Base-by-base conservation (phyloP, 306 rosid species). In the Cicer pinnatifidum region DNA sequence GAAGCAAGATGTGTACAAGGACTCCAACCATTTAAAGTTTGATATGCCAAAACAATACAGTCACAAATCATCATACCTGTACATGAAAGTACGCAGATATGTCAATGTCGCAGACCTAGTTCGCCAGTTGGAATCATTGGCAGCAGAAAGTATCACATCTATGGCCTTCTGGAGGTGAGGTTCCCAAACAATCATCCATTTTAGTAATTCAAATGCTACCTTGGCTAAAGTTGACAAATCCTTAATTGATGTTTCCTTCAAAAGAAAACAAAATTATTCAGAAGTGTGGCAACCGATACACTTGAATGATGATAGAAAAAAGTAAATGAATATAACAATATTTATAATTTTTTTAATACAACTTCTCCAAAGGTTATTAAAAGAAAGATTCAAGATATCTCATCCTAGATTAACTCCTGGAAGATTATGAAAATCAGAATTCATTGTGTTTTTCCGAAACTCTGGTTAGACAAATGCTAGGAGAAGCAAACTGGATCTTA, bases 191-290 rank as follows among this genome's bases (percentile, higher is more conserved):
- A 91, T 80, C 86, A 91, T 91, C 97, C 99, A 94, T 73, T 91
- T 94, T 13, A 94, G 88, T 86, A 94, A 85, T 82, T 84, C 96
- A 82, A 94, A 94, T 76, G 97, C 89, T 62, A 84, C 91, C 85
- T 88, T 91, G 61, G 97, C 99, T 86, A 94, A 84, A 54, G 90
- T 85, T 68, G 99, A 91, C 86, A 94, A 86, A 85, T 94, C 99
- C 82, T 94, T 94, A 82, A 88, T 90, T 65, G 99, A 94, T 67
- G 99, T 91, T 87, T 94, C 99, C 99, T 94, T 67, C 76, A 86
- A 48, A 82, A 83, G 73, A 41, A 75, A 73, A 69, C 1, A 80
- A 78, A 35, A 77, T 62, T 50, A 67, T 60, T 81, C 82, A 80
- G 69, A 84, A 75, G 33, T 40, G 23, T 75, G 72, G 56, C 69